Conservation (phyloP, 2,329 filamentous ascomycete species). For the Ophiognomonia clavigignenti-juglandacearum region DNA sequence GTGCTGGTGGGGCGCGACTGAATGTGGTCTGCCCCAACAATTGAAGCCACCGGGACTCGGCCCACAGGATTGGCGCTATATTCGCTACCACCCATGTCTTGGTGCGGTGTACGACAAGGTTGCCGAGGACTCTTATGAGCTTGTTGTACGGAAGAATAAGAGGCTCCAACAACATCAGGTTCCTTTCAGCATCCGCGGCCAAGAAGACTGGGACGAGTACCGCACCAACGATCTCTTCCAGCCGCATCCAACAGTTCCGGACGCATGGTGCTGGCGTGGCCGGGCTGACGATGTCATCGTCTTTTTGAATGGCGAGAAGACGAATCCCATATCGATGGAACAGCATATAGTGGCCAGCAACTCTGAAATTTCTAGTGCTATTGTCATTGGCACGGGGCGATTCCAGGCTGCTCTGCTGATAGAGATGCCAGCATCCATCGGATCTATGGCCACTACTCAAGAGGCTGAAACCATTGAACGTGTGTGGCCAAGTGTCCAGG, state of each 20-base stretch:
- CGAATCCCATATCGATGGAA: conserved; percentile 26
- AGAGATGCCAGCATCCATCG: conserved; percentile 29
- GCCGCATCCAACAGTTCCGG: conserved; percentile 34
- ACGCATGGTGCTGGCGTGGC: conserved; percentile 30
- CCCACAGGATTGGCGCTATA: conserved; percentile 7
- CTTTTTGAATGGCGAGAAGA: conserved; percentile 27
- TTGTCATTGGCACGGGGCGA: not conserved
- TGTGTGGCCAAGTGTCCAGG: conserved; percentile 5
- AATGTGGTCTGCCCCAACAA: conserved; percentile 8
- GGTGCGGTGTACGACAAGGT: conserved; percentile 2
- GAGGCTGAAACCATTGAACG: conserved; percentile 18
- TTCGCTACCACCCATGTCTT: conserved; percentile 3
- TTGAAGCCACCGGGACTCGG: conserved; percentile 1
- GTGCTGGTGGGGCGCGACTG: conserved; percentile 12
- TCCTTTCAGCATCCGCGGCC: conserved; percentile 8
- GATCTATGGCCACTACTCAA: conserved; percentile 13
- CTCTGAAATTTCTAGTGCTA: not conserved
- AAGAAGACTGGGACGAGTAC: conserved; percentile 20
- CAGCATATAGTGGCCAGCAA: conserved; percentile 15
- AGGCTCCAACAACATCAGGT: not conserved
- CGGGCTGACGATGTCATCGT: conserved; percentile 27
- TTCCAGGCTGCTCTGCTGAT: conserved; percentile 21
- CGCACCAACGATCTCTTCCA: conserved; percentile 40
- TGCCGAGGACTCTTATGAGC: not conserved
- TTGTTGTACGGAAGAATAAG: not conserved